Conservation (phyloP, 2,329 filamentous ascomycete genomes). For the Hirsutella thompsonii region DNA sequence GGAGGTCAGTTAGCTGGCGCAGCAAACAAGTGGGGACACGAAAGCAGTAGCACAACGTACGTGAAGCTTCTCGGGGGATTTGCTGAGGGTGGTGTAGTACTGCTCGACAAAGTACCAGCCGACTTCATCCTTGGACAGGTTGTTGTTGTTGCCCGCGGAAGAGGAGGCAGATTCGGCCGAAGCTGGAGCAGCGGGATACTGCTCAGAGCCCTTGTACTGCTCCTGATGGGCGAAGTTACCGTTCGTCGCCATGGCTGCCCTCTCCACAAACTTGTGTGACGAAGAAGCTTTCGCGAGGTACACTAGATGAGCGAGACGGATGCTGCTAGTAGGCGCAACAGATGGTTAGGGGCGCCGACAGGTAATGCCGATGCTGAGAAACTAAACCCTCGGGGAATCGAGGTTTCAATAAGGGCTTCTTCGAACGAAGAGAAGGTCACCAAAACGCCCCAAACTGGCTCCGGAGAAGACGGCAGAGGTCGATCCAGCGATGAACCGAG, state of each 20-base stretch:
- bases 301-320: background rate
- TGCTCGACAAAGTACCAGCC: conserved; percentile 99
- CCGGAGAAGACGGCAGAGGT: background rate
- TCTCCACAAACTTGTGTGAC: conserved; percentile 2
- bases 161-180: conserved; percentile 20
- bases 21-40: background rate
- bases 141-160: conserved; percentile 27
- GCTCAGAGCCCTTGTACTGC: conserved; percentile 26
- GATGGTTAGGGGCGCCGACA: background rate
- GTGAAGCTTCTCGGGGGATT: conserved; percentile 84
- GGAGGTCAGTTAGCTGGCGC: background rate
- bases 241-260: conserved; percentile 41
- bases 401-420: background rate
- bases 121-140: conserved; percentile 76
- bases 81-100: conserved; percentile 96
- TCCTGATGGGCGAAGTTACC: conserved; percentile 35
- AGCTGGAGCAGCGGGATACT: conserved; percentile 22
- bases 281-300: background rate
- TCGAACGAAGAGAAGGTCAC: background rate
- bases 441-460: background rate
- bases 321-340: background rate
- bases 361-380: background rate
- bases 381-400: background rate
- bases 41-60: conserved; percentile 33
- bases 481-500: too few relatives aligned